Evolutionary conservation across 306 rosid genomes (phyloP).

Genomic region (Cucumis melo): DNA sequence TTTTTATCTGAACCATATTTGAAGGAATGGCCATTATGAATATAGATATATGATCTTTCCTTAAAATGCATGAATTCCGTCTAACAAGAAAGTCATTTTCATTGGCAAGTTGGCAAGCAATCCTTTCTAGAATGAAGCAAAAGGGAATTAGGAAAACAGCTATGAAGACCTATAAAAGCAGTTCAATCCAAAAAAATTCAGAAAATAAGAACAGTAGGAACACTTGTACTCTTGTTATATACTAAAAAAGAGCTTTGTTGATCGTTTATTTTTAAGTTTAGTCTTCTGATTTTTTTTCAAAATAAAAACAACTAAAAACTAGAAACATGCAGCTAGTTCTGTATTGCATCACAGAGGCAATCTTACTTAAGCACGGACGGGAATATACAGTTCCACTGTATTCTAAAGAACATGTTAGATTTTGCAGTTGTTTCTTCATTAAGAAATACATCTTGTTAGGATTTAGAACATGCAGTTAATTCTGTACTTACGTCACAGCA

Average conservation of each 20-base stretch:
- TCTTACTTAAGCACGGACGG: neutral
- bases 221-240: neutral
- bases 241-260: neutral
- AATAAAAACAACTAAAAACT: too few relatives aligned
- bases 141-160: neutral
- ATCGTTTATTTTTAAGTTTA: too few relatives aligned
- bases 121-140: neutral
- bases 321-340: neutral
- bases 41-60: neutral
- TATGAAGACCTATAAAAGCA: neutral
- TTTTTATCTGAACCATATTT: conserved; percentile 51
- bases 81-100: neutral
- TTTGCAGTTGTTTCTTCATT: neutral
- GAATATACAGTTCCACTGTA: neutral
- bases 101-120: neutral
- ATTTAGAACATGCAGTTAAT: neutral
- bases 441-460: neutral
- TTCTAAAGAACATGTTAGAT: neutral
- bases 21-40: neutral
- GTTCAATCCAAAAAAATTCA: neutral
- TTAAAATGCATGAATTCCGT: neutral
- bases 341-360: neutral
- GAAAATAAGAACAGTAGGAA: neutral
- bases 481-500: neutral
- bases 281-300: too few relatives aligned